Evolutionary conservation across 495 filamentous ascomycete genomes (phyloP), one percentile per base, ranked within the genome.

Genomic region (Chaetomidium leptoderma): DNA sequence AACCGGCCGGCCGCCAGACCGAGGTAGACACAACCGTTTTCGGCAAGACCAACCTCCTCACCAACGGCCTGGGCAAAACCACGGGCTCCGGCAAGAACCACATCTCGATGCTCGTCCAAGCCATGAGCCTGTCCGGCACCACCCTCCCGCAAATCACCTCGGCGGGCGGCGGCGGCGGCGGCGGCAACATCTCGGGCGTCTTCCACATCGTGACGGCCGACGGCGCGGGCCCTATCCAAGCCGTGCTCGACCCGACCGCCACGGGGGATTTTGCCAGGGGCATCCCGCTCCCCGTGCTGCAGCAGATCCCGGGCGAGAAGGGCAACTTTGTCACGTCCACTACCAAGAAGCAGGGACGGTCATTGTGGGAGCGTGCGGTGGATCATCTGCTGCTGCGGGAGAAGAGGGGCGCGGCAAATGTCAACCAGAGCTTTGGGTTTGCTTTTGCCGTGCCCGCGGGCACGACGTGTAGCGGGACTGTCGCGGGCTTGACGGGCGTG

Each of bases 181-280:
- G 67, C 43, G 72, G 72, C 60, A 61, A 61, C 36, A 51, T 75
- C 54, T 59, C 63, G 35, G 70, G 69, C 65, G 39, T 40, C n/a
- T 63, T 64, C 35, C 71, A 71, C 65, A 70, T 73, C 57, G 70
- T 75, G 44, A 75, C 70, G 45, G 64, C 67, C 56, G 72, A 73
- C 49, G 72, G 70, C 46, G 70, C 71, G 26, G 72, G 72, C 27
- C 72, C 72, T 32, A 63, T 69, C 59, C 64, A 65, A n/a, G 70
- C 70, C 46, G 59, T 72, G 29, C 32, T 73, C 40, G 72, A 75
- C 62, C 58, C 67, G 6, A 72, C 70, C 10, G 72, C 62, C 19
- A 72, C 67, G 9, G 72, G 69, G 32, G 51, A 56, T 19, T 73
- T 70, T 62, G 61, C 63, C 47, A 36, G 45, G 14, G 72, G 65